Evolutionary conservation across 305 asterid genomes (phyloP).

Genomic region (Fraxinus angustifolia): DNA sequence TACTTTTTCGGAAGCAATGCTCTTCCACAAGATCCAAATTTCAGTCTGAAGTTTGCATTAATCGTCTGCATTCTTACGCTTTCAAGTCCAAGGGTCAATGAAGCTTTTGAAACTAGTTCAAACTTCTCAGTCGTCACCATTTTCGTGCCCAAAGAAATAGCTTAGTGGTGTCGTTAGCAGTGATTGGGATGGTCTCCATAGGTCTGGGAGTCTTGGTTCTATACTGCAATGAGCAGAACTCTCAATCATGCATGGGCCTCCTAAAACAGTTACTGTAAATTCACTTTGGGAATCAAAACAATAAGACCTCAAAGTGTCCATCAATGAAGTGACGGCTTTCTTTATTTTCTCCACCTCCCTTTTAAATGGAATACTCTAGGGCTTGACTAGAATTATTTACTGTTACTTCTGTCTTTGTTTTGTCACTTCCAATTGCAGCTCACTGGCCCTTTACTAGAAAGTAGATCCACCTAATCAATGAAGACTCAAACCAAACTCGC

Average conservation of each 20-base stretch:
- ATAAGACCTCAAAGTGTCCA: not conserved
- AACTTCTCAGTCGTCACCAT: not conserved
- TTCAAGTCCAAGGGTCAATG: not conserved
- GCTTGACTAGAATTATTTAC: not conserved
- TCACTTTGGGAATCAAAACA: not conserved
- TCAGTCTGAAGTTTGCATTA: not conserved
- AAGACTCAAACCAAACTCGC: not conserved
- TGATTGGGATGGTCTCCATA: not conserved
- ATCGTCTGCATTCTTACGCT: not conserved
- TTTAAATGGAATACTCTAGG: not conserved
- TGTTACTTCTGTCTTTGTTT: not conserved
- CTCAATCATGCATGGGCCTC: not conserved
- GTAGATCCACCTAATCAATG: not conserved
- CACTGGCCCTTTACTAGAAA: not conserved
- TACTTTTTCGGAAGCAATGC: not conserved
- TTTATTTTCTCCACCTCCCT: not conserved
- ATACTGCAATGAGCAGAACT: not conserved
- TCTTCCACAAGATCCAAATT: not conserved
- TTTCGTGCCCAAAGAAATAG: not conserved
- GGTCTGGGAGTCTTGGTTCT: not conserved
- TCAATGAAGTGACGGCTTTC: not conserved
- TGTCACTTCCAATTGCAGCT: not conserved
- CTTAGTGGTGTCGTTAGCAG: not conserved
- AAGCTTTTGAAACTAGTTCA: not conserved
- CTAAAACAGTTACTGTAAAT: not conserved